Percentiles rank a stretch among this genome's conserved stretches.
Conservation (phyloP, 768 basidiomycete species). For the Lactifluus piperatus region DNA sequence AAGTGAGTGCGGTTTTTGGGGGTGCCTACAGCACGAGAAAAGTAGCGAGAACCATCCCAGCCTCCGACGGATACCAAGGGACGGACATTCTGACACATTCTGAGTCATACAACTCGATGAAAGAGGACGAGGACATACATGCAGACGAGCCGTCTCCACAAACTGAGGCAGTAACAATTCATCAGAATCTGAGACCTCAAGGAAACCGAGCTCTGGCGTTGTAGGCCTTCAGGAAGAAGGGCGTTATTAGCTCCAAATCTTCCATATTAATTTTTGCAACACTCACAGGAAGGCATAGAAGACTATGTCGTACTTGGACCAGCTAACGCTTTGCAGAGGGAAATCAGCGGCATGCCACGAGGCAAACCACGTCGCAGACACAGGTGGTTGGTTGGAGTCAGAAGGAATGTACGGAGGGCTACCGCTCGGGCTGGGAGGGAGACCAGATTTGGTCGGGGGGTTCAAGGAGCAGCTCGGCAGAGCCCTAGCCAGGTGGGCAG, state of each 20-base stretch:
- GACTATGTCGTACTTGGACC: constrained; percentile 47
- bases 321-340: constrained; percentile 38
- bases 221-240: not conserved
- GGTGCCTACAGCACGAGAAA: constrained; percentile 12
- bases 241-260: not conserved
- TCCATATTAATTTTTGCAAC: not conserved
- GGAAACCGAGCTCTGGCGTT: constrained; percentile 17
- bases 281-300: constrained; percentile 59
- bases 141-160: constrained; percentile 17
- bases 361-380: constrained; percentile 49
- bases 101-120: not conserved
- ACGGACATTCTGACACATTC: constrained; percentile 24
- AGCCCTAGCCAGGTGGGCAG: too few relatives aligned
- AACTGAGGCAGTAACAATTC: constrained; percentile 21
- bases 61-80: constrained; percentile 15
- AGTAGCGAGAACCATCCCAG: constrained; percentile 12
- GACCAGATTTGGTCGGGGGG: too few relatives aligned
- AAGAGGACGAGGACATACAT: constrained; percentile 10
- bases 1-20: constrained; percentile 11
- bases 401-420: too few relatives aligned
- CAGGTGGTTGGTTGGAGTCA: constrained; percentile 1
- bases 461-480: not conserved
- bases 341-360: constrained; percentile 39
- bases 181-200: constrained; percentile 25
- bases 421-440: too few relatives aligned